Base-by-base conservation (phyloP, 225 moss, liverwort and hornwort genomes). In the Rhytidiadelphus loreus region DNA sequence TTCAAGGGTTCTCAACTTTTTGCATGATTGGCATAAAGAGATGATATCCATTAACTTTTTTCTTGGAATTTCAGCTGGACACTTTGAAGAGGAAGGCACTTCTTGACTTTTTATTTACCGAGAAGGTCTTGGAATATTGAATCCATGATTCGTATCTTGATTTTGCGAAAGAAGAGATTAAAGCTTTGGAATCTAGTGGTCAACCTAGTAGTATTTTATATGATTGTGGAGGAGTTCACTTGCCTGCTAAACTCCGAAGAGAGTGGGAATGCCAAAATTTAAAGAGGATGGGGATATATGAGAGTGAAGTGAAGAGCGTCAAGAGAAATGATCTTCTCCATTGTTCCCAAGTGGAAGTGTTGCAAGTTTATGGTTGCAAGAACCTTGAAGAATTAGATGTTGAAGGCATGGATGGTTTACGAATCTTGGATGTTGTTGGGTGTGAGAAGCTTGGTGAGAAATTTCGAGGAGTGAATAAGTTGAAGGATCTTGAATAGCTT, bases 81-180 rank as follows among this genome's bases (percentile, higher is more conserved):
- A 25, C 70, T 70, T 70, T 70, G 41, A 70, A 70, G 41, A 8
- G 15, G 25, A 70, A 70, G 25, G 70, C 41, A 41, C 41, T 70
- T 41, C 70, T 70, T 41, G 41, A 70, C 8, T 41, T 41, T 8
- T 1, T 13, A 4, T 8, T 15, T 15, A 70, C 2, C 14, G 8
- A 5, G 3, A 8, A 15, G 0, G 25, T 8, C 8, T 70, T 25
- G 15, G 25, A 41, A 25, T 70, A 41, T 25, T 1, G 15, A 0
- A 70, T 70, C 25, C 70, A 70, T 41, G 41, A 70, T 70, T 70
- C 41, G 70, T 41, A 41, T 41, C 41, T 70, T 41, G 70, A 70
- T 0, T 70, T 70, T 25, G 70, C 41, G 0, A 7, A 7, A 7
- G 25, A 41, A 41, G 70, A 70, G 15, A 1, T 70, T 70, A 8